Conservation (phyloP, 2,329 filamentous ascomycete genomes). For the Raffaelea ambrosiae region DNA sequence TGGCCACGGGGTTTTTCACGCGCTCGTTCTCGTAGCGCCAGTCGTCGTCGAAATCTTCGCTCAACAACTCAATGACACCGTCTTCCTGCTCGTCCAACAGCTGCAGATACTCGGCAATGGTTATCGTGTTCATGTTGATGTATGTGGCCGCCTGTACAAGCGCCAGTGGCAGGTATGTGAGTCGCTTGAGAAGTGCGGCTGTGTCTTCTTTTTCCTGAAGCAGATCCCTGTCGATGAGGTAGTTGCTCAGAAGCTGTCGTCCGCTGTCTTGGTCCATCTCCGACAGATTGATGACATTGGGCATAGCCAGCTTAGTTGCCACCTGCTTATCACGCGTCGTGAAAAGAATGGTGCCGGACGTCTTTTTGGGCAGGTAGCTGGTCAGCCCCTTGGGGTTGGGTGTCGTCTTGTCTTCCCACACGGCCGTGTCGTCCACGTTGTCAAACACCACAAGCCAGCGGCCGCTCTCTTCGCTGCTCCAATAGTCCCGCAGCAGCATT, state of each 20-base stretch:
- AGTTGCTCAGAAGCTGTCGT: slow-evolving; percentile 13
- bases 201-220: neutral
- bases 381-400: no score
- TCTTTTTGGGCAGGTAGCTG: neutral
- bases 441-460: slow-evolving; percentile 36
- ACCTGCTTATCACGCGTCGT: slow-evolving; percentile 16
- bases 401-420: slow-evolving; percentile 15
- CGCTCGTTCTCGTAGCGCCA: neutral
- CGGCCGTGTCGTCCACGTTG: slow-evolving; percentile 30
- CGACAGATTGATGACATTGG: slow-evolving; percentile 14
- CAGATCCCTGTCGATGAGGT: slow-evolving; percentile 7
- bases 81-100: slow-evolving; percentile 6
- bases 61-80: slow-evolving; percentile 9
- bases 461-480: slow-evolving; percentile 18
- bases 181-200: neutral
- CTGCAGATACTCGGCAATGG: slow-evolving; percentile 1
- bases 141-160: slow-evolving; percentile 9
- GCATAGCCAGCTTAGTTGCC: slow-evolving; percentile 4
- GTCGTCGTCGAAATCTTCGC: slow-evolving; percentile 9
- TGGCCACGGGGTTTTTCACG: slow-evolving; percentile 8
- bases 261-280: slow-evolving; percentile 17
- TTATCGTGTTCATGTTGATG: slow-evolving; percentile 5
- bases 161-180: slow-evolving; percentile 11
- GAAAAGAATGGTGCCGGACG: slow-evolving; percentile 14
- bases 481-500: slow-evolving; percentile 22